Conservation (phyloP, 768 basidiomycete species). For the Chiua virens region DNA sequence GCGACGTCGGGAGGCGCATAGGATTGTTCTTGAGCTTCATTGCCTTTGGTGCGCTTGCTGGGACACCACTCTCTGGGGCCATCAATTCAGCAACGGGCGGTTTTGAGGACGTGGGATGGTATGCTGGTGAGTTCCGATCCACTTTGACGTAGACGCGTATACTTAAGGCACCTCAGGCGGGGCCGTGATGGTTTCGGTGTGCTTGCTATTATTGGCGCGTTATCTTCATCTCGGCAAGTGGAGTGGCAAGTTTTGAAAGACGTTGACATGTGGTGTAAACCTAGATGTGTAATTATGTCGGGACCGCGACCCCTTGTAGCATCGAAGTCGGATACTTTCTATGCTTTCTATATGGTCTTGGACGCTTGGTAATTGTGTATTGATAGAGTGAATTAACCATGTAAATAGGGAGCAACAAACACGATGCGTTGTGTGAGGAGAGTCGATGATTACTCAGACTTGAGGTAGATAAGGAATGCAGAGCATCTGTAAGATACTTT, state of each 20-base stretch:
- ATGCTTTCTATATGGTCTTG: no score
- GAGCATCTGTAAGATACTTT: no score
- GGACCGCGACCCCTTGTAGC: no score
- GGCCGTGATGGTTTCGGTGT: constrained; percentile 41
- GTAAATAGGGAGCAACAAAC: no score
- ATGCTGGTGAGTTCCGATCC: constrained; percentile 36
- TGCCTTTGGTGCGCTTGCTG: constrained; percentile 61
- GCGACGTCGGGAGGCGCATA: constrained; percentile 62
- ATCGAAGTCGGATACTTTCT: no score
- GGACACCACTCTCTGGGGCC: constrained; percentile 74
- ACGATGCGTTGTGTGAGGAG: no score
- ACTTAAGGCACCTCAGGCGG: constrained; percentile 27
- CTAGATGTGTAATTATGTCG: no score
- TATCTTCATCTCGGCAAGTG: constrained; percentile 40
- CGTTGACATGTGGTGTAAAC: no score
- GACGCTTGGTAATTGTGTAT: no score
- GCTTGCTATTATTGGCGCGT: constrained; percentile 40
- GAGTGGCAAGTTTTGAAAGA: constrained; percentile 41
- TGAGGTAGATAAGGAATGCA: no score
- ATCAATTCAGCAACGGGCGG: constrained; percentile 54
- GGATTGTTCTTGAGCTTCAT: constrained; percentile 65
- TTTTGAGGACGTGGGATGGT: constrained; percentile 38
- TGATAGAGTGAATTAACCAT: no score
- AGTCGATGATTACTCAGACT: no score
- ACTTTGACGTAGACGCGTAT: background rate